phyloP scores from a whole-genome alignment of 2,329 filamentous ascomycete species.

The Alternaria solani region DNA sequence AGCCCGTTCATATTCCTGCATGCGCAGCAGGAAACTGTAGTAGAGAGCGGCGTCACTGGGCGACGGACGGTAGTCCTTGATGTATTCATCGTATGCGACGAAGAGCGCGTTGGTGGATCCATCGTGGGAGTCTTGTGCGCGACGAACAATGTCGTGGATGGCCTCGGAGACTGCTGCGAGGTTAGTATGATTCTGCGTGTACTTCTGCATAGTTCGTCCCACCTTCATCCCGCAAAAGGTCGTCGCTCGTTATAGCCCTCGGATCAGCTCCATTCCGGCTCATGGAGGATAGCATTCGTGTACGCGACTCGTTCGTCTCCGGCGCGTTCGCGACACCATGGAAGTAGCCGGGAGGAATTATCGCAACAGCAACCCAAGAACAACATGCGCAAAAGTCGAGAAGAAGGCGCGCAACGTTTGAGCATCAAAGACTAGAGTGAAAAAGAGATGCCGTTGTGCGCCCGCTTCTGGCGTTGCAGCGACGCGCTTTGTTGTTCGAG shows the following conservation, averaged over 20 bases:
- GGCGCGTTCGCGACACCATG: conserved; percentile 54
- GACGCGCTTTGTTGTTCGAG: conserved; percentile 43
- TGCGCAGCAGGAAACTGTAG: conserved; percentile 79
- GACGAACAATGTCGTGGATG: conserved; percentile 77
- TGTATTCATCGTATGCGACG: conserved; percentile 77
- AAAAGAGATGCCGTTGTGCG: conserved; percentile 22
- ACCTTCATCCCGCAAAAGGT: conserved; percentile 10
- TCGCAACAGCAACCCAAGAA: conserved; percentile 11
- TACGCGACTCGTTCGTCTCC: conserved; percentile 45
- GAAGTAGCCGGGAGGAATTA: conserved; percentile 21
- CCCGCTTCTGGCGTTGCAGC: conserved; percentile 15
- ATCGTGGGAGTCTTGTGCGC: conserved; percentile 72
- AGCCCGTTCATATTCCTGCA: conserved; percentile 53
- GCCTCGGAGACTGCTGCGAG: conserved; percentile 72
- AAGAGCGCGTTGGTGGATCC: conserved; percentile 79
- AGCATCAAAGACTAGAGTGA: conserved; percentile 33
- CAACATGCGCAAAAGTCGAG: conserved; percentile 6
- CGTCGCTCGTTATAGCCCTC: conserved; percentile 50
- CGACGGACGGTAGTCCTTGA: conserved; percentile 74
- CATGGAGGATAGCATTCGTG: conserved; percentile 55
- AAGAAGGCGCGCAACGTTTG: conserved; percentile 21
- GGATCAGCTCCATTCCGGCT: conserved; percentile 48
- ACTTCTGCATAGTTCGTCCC: neutral
- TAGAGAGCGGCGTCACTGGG: conserved; percentile 78
- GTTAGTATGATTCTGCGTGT: conserved; percentile 13